Percentiles rank a stretch among this genome's conserved stretches.
phyloP scores from a whole-genome alignment of 1,139 yeast genomes.

The Geotrichum carabidarum region DNA sequence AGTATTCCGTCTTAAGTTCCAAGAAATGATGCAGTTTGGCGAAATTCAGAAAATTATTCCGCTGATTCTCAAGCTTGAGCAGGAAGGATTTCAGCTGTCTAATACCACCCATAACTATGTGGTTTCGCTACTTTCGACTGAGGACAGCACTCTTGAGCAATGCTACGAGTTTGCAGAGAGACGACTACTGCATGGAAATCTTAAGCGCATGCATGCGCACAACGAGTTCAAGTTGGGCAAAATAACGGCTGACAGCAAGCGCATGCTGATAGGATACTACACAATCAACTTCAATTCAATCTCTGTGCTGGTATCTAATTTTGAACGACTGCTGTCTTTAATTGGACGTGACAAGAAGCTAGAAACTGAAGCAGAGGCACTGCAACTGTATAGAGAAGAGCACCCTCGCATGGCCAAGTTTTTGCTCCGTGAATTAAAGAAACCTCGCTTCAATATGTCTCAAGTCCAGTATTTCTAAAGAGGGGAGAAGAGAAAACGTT shows the following conservation, averaged over 20 bases:
- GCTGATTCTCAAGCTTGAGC: conserved; percentile 2
- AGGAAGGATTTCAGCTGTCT: conserved; percentile 11
- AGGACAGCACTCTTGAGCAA: conserved; percentile 6
- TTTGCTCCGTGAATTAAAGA: not conserved
- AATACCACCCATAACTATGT: conserved; percentile 11
- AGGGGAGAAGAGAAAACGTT: not conserved
- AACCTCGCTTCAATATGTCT: not conserved
- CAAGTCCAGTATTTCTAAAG: not conserved
- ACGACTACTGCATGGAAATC: conserved; percentile 4
- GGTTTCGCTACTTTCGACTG: conserved; percentile 3
- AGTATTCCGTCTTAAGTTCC: conserved; percentile 14
- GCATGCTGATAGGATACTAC: conserved; percentile 8
- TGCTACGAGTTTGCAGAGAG: conserved; percentile 12
- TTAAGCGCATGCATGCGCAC: not conserved
- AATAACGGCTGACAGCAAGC: conserved; percentile 3
- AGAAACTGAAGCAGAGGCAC: conserved; percentile 9
- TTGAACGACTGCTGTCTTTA: not conserved
- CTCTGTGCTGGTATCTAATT: conserved; percentile 3
- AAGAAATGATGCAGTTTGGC: conserved; percentile 12
- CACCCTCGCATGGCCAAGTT: conserved; percentile 13
- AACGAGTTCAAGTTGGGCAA: not conserved
- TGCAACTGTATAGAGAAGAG: conserved; percentile 1
- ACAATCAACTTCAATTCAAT: conserved; percentile 4
- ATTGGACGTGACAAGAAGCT: conserved; percentile 1
- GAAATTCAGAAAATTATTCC: conserved; percentile 4